Base-by-base conservation (phyloP, 192 early-diverging fungal species). In the Blastocladiella britannica region DNA sequence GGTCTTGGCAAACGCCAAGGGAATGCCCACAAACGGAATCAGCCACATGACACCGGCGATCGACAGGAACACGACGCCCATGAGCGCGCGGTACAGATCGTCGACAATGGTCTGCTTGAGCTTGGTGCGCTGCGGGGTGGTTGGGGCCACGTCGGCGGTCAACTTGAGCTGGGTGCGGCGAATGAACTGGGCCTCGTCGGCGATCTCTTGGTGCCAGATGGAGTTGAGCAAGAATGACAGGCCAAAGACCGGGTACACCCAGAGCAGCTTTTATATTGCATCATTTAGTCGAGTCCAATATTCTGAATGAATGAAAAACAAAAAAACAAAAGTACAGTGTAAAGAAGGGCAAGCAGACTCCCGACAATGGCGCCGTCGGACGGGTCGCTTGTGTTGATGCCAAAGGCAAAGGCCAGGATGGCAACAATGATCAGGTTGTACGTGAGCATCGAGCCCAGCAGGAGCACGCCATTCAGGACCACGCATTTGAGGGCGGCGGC, bases 391-490 rank as follows among this genome's bases (percentile, higher is more conserved):
- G n/a, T n/a, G n/a, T n/a, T 26, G 51, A 52, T 18, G 15, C 57
- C 29, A 26, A 68, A 51, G 15, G 54, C 29, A 20, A 27, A 27
- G 29, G 55, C 53, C 23, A 62, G 51, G 25, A 62, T 55, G 9
- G 65, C 68, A 25, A 65, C 26, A 5, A 70, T 30, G 30, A 68
- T 28, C 25, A 47, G 24, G 28, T 75, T 57, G 51, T 72, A 73
- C 26, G 74, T 57, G 52, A 76, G 51, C 26, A 75, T 72, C 51
- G 70, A 73, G 15, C 72, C 70, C 28, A 78, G 64, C 57, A 78
- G 74, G n/a, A 80, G 31, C 26, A 70, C 29, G 4, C 73, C 75
- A 52, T 75, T 78, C 15, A 79, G 64, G 18, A 71, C 15, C 4
- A 76, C 28, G 60, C 70, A 75, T 53, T 72, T 72, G 54, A 71